phyloP scores from a whole-genome alignment of 768 basidiomycete genomes.

The Leccinum olivaceopallidum region DNA sequence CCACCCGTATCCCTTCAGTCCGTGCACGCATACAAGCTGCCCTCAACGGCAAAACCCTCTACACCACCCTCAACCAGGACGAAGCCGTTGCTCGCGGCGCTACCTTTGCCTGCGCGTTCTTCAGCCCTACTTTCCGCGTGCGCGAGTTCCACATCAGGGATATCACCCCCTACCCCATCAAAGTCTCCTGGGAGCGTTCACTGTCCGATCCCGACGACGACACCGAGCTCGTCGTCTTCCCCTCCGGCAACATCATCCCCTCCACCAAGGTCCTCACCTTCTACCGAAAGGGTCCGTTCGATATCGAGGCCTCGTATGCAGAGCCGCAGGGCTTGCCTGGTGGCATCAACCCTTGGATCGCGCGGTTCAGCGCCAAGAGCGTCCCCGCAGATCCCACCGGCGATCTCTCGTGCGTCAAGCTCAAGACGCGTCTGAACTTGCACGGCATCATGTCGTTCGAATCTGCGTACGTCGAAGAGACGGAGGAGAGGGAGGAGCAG shows the following conservation, averaged over 20 bases:
- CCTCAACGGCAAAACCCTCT: slow-evolving; percentile 82
- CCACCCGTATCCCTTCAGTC: slow-evolving; percentile 91
- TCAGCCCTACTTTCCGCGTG: slow-evolving; percentile 97
- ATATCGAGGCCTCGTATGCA: slow-evolving; percentile 83
- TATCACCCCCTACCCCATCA: slow-evolving; percentile 85
- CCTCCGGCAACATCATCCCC: slow-evolving; percentile 79
- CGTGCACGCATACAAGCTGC: slow-evolving; percentile 82
- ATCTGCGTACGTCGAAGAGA: slow-evolving; percentile 79
- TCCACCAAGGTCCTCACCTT: slow-evolving; percentile 96
- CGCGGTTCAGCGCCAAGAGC: slow-evolving; percentile 76
- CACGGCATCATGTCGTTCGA: slow-evolving; percentile 91
- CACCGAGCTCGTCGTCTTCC: slow-evolving; percentile 90
- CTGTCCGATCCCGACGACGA: slow-evolving; percentile 83
- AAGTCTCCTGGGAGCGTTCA: slow-evolving; percentile 80
- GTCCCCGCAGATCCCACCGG: slow-evolving; percentile 70
- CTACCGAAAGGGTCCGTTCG: slow-evolving; percentile 87
- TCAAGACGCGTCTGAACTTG: slow-evolving; percentile 85
- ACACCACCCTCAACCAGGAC: slow-evolving; percentile 95
- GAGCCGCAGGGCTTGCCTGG: slow-evolving; percentile 74
- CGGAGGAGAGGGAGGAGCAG: slow-evolving; percentile 72
- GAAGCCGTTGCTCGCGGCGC: slow-evolving; percentile 96
- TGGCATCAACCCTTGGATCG: slow-evolving; percentile 82
- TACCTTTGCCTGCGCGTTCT: slow-evolving; percentile 95
- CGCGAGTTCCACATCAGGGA: slow-evolving; percentile 92
- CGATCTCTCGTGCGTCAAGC: slow-evolving; percentile 80